Percentiles rank a stretch among this genome's conserved stretches.
Evolutionary conservation across 768 basidiomycete species (phyloP).

Genomic region (Tulasnella sp.): DNA sequence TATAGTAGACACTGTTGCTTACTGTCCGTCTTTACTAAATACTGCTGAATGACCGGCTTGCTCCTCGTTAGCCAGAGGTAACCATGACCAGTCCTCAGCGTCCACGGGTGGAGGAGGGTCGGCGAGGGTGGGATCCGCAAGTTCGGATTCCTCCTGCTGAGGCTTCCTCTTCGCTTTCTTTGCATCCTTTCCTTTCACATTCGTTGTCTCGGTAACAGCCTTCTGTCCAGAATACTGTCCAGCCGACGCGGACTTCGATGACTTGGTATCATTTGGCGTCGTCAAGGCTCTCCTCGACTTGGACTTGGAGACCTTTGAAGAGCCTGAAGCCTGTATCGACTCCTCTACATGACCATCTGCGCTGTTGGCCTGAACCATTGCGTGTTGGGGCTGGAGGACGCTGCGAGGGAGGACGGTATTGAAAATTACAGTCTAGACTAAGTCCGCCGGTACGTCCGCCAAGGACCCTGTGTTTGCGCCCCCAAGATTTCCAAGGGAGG

Average conservation of each 20-base stretch:
- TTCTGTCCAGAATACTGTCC: not conserved
- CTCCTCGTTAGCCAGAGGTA: constrained; percentile 33
- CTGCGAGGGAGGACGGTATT: not conserved
- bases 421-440: not conserved
- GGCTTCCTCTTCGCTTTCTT: not conserved
- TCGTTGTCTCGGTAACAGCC: not conserved
- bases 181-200: not conserved
- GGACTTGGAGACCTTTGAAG: not conserved
- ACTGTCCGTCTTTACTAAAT: constrained; percentile 87
- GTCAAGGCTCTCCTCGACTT: not conserved
- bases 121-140: not conserved
- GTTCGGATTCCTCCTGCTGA: not conserved
- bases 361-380: not conserved
- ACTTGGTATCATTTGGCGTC: not conserved
- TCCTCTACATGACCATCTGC: not conserved
- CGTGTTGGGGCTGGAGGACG: not conserved
- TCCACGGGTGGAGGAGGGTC: not conserved
- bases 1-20: constrained; percentile 20
- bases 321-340: not conserved
- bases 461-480: not conserved
- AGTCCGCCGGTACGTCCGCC: not conserved
- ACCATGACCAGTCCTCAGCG: constrained; percentile 15
- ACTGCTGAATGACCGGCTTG: constrained; percentile 56
- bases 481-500: not conserved
- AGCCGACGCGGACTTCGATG: not conserved